Base-by-base conservation (phyloP, 768 basidiomycete species). In the Phylloporus scabripes region DNA sequence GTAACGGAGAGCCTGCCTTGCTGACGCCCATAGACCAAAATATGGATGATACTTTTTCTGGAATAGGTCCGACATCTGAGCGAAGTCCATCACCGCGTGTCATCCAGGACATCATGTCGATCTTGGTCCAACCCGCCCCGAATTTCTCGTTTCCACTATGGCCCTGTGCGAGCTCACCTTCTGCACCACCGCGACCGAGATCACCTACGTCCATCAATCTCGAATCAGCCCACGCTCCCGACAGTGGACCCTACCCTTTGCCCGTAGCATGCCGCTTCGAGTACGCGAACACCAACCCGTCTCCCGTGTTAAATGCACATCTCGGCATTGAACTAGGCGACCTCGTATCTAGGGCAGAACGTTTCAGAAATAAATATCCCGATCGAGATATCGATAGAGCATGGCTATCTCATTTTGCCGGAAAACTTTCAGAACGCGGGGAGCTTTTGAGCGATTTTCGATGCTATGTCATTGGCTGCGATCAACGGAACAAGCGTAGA, bases 381-480 rank as follows among this genome's bases (percentile, higher is more conserved):
- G 78, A 76, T 20, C 61, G 69, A 42, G 78, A 78, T n/a, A 77
- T 85, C 49, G 81, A 84, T 60, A 80, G 80, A 59, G 65, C 66
- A 12, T 87, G 84, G 82, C 65, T 87, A 42, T 72, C 80, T 39
- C 75, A 74, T 24, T 87, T 84, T 61, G 83, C 82, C 14, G 85
- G 85, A 26, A 81, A 80, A 55, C 66, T 87, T 31, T 78, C 83
- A 7, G 62, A 67, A 15, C 69, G 71, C 31, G 85, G 85, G 7
- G 76, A 81, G 57, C 70, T 77, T 10, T 61, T 82, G 17, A 70
- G 74, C 9, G 78, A 85, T 36, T 87, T 78, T 55, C 74, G 85
- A 32, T 87, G 85, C 57, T 87, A 87, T 57, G 68, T 87, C 36
- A 55, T 70, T 18, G 85, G 81, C 7, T 87, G 85, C 62, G 64